Percentiles rank a stretch among this genome's conserved stretches.
These are phyloP conservation scores for Arthrobotrys musiformis DNA, from an alignment of 2,329 filamentous ascomycete species.

Conservation along the genomic window DNA sequence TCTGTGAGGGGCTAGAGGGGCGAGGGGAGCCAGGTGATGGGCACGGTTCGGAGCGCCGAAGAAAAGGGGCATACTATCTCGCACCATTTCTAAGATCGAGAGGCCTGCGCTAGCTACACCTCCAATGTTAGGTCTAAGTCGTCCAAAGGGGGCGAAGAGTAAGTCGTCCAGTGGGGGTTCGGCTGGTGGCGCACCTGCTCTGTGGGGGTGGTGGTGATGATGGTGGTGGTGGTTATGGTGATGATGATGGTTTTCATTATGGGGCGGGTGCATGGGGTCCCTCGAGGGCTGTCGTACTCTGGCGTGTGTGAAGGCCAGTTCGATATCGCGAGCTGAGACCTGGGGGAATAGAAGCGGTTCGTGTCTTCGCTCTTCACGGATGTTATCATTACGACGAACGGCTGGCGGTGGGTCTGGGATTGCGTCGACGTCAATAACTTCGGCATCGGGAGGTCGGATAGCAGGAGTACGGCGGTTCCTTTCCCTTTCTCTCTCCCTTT, in stretches of 20 bases:
- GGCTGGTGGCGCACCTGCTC: constrained; percentile 56
- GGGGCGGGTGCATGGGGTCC: constrained; percentile 61
- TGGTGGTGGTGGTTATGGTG: constrained; percentile 52
- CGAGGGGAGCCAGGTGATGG: not conserved
- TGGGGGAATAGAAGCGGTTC: constrained; percentile 18
- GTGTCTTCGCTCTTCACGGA: constrained; percentile 37
- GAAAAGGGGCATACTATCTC: constrained; percentile 49
- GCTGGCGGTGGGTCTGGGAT: constrained; percentile 57
- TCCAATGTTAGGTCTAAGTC: constrained; percentile 57
- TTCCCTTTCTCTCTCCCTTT: constrained; percentile 1
- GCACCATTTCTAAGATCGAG: constrained; percentile 40
- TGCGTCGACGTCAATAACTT: constrained; percentile 60
- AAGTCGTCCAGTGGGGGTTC: constrained; percentile 54
- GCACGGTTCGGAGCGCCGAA: constrained; percentile 1
- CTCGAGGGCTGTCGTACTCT: constrained; percentile 55
- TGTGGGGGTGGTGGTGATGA: constrained; percentile 35
- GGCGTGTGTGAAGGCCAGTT: constrained; percentile 55
- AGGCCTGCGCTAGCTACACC: constrained; percentile 50
- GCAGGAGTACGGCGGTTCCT: constrained; percentile 4
- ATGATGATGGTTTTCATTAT: constrained; percentile 61
- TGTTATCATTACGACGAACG: constrained; percentile 10
- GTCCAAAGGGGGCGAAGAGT: constrained; percentile 48
- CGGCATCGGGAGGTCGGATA: constrained; percentile 28
- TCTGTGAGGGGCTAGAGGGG: constrained; percentile 58
- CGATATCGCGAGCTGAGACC: constrained; percentile 39